A percentile compares a stretch with the other conserved stretches of the same genome.
Conservation (phyloP, 1,139 yeast genomes). For the Spathaspora sp. region DNA sequence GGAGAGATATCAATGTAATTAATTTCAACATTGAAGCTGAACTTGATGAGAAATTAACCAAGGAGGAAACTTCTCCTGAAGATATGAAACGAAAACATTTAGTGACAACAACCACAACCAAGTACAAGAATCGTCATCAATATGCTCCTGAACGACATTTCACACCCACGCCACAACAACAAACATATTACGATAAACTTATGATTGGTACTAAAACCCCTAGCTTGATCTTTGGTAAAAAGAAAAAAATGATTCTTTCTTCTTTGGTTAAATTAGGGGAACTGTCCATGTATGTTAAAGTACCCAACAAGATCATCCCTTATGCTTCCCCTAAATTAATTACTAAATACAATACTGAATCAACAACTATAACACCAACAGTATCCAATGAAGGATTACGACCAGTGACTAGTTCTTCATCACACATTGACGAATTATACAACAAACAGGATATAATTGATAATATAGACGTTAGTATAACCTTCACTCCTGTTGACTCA, state of each 20-base stretch:
- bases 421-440: slow-evolving; percentile 33
- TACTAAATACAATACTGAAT: slow-evolving; percentile 34
- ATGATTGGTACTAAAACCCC: slow-evolving; percentile 30
- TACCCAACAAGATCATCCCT: slow-evolving; percentile 37
- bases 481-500: slow-evolving; percentile 19
- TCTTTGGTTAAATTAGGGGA: slow-evolving; percentile 35
- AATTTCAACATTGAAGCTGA: slow-evolving; percentile 36
- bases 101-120: slow-evolving; percentile 3
- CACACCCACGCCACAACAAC: background rate
- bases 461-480: slow-evolving; percentile 23
- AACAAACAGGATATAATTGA: slow-evolving; percentile 26
- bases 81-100: slow-evolving; percentile 38
- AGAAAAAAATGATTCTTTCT: slow-evolving; percentile 39
- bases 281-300: slow-evolving; percentile 32
- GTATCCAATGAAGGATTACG: slow-evolving; percentile 13
- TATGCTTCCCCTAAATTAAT: slow-evolving; percentile 41
- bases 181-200: slow-evolving; percentile 18
- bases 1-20: slow-evolving; percentile 32
- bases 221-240: slow-evolving; percentile 32
- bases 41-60: slow-evolving; percentile 31
- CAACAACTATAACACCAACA: slow-evolving; percentile 7
- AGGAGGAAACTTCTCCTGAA: slow-evolving; percentile 26
- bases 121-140: background rate
- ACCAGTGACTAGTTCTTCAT: slow-evolving; percentile 17
- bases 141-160: background rate